Evolutionary conservation across 768 basidiomycete species (phyloP).

Genomic region (Trametes maxima): DNA sequence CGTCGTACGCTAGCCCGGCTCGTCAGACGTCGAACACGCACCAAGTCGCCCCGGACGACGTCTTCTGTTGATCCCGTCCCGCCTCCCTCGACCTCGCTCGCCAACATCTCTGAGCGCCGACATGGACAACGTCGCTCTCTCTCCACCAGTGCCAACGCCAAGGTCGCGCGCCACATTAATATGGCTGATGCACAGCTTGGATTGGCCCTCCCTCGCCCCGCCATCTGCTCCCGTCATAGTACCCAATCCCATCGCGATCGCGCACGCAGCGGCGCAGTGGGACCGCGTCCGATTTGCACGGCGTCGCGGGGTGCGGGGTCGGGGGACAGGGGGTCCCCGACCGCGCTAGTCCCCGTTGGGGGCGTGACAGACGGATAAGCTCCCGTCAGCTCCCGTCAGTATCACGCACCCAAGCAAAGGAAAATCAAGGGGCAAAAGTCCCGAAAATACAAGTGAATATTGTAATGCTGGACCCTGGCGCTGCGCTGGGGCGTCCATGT

Average conservation of each 20-base stretch:
- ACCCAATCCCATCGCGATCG: background rate
- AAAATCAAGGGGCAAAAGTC: background rate
- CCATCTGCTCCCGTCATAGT: too few relatives aligned
- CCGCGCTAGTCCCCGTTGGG: constrained; percentile 14
- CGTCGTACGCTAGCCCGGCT: too few relatives aligned
- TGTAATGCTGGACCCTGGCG: background rate
- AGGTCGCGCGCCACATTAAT: constrained; percentile 14
- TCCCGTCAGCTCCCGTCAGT: too few relatives aligned
- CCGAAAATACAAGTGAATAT: background rate
- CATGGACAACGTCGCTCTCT: background rate
- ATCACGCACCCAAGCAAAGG: too few relatives aligned
- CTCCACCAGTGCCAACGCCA: background rate
- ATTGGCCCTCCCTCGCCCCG: background rate
- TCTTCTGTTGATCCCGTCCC: too few relatives aligned
- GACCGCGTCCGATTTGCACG: too few relatives aligned
- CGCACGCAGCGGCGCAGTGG: too few relatives aligned
- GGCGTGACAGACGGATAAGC: constrained; percentile 15
- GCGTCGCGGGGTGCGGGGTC: too few relatives aligned
- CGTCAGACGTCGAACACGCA: too few relatives aligned
- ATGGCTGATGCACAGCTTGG: constrained; percentile 12
- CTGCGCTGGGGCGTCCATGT: background rate
- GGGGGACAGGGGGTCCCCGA: background rate
- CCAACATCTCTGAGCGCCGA: background rate
- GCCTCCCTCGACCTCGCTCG: too few relatives aligned
- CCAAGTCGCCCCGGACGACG: too few relatives aligned